phyloP scores from a whole-genome alignment of 305 asterid genomes.

The Rubia occidens region DNA sequence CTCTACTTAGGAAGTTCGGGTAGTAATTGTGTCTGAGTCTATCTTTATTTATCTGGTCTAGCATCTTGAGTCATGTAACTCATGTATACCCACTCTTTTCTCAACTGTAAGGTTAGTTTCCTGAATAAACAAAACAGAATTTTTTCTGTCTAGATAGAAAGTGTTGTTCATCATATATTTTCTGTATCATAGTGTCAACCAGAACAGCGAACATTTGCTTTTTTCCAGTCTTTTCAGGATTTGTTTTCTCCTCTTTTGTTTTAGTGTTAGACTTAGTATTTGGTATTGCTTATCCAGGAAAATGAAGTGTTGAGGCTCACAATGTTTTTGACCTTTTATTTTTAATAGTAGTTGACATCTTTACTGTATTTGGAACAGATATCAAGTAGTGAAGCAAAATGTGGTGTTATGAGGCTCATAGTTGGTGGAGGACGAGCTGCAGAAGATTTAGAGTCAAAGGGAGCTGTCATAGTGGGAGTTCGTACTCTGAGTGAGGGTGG shows the following conservation, averaged over 20 bases:
- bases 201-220: too few species aligned
- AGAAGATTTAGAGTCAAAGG: slow-evolving; percentile 70
- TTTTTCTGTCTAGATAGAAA: too few species aligned
- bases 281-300: too few species aligned
- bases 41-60: neutral
- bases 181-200: too few species aligned
- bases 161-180: too few species aligned
- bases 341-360: slow-evolving; percentile 16
- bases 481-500: slow-evolving; percentile 99
- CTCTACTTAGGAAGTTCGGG: neutral
- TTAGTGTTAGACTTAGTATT: too few species aligned
- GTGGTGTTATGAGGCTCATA: slow-evolving; percentile 99
- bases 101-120: neutral
- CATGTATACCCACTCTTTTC: neutral
- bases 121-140: neutral
- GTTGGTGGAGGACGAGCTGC: slow-evolving; percentile 99
- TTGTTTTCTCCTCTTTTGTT: too few species aligned
- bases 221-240: too few species aligned
- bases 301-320: neutral
- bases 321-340: neutral
- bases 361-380: slow-evolving; percentile 36
- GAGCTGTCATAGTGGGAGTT: slow-evolving; percentile 94
- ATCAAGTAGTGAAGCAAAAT: slow-evolving; percentile 77
- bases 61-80: neutral
- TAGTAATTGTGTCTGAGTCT: neutral